Evolutionary conservation across 1,284 basidiomycete species (phyloP).

Genomic region (Sparassis latifolia): DNA sequence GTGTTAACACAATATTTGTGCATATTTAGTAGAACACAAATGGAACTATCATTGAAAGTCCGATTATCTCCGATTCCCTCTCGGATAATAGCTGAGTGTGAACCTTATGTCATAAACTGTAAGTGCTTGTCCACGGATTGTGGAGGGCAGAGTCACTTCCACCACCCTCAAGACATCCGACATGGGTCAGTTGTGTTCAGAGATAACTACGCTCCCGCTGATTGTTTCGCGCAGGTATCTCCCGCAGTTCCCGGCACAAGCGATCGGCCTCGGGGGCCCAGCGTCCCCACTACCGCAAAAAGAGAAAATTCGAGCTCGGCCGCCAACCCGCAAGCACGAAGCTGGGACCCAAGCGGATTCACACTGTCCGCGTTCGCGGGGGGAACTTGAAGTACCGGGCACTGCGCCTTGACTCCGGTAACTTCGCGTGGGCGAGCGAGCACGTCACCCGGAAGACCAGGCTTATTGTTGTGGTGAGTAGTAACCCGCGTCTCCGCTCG

Average conservation of each 20-base stretch:
- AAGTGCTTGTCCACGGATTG: slow-evolving; percentile 23
- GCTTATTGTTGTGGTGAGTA: slow-evolving; percentile 87
- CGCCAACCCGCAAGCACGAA: slow-evolving; percentile 95
- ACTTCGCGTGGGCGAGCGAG: slow-evolving; percentile 97
- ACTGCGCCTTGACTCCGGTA: slow-evolving; percentile 88
- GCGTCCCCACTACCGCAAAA: slow-evolving; percentile 95
- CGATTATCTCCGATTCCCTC: no score
- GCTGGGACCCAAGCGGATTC: slow-evolving; percentile 89
- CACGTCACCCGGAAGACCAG: slow-evolving; percentile 89
- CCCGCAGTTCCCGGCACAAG: slow-evolving; percentile 92
- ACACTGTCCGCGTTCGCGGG: slow-evolving; percentile 89
- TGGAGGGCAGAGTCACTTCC: slow-evolving; percentile 22
- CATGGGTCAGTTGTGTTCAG: slow-evolving; percentile 29
- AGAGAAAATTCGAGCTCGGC: slow-evolving; percentile 98
- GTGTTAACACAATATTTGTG: no score
- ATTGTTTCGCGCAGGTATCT: slow-evolving; percentile 63
- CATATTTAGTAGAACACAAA: no score
- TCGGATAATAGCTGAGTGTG: slow-evolving; percentile 1
- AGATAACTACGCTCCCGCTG: not conserved
- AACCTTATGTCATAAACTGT: slow-evolving; percentile 28
- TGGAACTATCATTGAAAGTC: no score
- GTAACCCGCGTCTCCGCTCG: not conserved
- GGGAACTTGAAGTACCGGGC: slow-evolving; percentile 93
- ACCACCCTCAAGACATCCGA: slow-evolving; percentile 29
- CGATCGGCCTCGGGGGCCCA: slow-evolving; percentile 90